Evolutionary conservation across 2,329 filamentous ascomycete genomes (phyloP).

Genomic region (Aspergillus costaricaensis): DNA sequence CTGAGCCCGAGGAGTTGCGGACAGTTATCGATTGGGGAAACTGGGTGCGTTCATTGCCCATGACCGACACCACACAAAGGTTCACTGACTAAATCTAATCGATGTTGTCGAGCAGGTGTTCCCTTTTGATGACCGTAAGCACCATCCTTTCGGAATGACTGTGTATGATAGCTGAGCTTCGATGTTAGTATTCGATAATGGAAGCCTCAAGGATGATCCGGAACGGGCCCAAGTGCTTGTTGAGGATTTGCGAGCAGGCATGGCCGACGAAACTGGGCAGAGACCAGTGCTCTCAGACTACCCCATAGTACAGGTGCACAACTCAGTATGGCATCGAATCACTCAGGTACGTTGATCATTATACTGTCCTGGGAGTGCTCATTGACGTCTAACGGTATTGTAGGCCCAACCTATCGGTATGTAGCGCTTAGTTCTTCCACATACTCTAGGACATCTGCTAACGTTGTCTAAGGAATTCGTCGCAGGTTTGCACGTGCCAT

Average conservation of each 20-base stretch:
- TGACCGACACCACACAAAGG: background rate
- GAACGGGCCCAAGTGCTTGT: constrained; percentile 24
- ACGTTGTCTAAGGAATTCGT: constrained; percentile 10
- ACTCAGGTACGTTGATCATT: constrained; percentile 11
- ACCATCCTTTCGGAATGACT: background rate
- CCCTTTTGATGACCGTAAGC: constrained; percentile 20
- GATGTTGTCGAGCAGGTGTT: constrained; percentile 12
- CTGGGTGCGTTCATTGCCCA: constrained; percentile 20
- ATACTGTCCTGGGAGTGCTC: background rate
- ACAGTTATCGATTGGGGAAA: constrained; percentile 33
- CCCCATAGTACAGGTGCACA: constrained; percentile 29
- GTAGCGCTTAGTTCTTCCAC: background rate
- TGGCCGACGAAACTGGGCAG: constrained; percentile 20
- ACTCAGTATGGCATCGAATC: constrained; percentile 29
- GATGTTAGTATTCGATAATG: constrained; percentile 33
- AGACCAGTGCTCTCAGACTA: constrained; percentile 3
- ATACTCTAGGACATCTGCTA: background rate
- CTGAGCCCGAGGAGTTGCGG: constrained; percentile 23
- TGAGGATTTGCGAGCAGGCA: constrained; percentile 24
- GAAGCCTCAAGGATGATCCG: constrained; percentile 27
- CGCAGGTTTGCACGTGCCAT: constrained; percentile 17
- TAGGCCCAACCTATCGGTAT: constrained; percentile 16
- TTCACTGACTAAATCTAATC: background rate
- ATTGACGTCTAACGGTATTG: background rate
- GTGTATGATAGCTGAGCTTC: background rate